phyloP scores from a whole-genome alignment of 2,329 filamentous ascomycete species.

The Talaromyces islandicus region DNA sequence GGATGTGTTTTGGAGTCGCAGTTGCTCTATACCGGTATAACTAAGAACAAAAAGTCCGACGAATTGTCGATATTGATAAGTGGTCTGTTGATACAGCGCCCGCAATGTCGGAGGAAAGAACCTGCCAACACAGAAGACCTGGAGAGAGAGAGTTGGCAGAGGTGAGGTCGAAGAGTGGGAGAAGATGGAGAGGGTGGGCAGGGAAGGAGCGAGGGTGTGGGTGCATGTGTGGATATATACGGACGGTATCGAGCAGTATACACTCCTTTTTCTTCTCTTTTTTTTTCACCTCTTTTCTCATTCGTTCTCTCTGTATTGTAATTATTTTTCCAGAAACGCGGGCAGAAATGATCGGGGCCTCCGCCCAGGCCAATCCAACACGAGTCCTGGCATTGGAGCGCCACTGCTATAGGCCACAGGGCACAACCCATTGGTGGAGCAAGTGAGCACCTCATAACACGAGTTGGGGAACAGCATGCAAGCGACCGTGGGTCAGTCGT shows the following conservation, averaged over 20 bases:
- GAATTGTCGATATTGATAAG: not conserved
- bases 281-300: not conserved
- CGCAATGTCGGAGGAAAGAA: not conserved
- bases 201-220: not conserved
- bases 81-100: not conserved
- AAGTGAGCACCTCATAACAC: not conserved
- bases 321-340: not conserved
- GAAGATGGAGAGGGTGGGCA: not conserved
- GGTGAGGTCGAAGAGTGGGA: not conserved
- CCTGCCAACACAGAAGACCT: not conserved
- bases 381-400: not conserved
- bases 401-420: not conserved
- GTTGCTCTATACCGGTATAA: not conserved
- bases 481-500: not conserved
- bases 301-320: not conserved
- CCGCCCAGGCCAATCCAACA: not conserved
- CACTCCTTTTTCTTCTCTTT: not conserved
- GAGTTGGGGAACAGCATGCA: not conserved
- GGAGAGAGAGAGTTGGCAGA: not conserved
- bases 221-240: not conserved
- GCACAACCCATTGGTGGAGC: not conserved
- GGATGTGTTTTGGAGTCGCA: not conserved
- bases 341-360: not conserved
- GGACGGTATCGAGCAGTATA: not conserved
- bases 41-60: not conserved